Evolutionary conservation across 768 basidiomycete genomes (phyloP), one percentile per base, ranked within the genome.

Genomic region (Tulasnella sp.): DNA sequence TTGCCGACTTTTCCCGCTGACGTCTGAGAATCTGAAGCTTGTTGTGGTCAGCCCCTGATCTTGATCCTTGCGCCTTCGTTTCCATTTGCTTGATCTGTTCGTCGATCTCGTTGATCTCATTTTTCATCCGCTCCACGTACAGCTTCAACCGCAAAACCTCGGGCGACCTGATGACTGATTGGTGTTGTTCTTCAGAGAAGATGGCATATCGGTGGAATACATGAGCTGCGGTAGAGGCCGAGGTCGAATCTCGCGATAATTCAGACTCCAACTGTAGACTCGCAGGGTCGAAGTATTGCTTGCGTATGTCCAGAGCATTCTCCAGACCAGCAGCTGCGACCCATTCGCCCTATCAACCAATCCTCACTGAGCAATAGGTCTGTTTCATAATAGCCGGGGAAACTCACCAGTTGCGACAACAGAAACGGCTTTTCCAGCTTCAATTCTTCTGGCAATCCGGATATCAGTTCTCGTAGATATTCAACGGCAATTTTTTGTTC

Each of bases 271-370:
- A 39, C 25, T 71, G 58, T 1, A 57, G 40, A 2, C 72, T 69
- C 0, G 90, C 86, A 0, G 72, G 71, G 15, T 74, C 68, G 61
- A 98, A 98, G 62, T 77, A 92, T 3, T 72, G 69, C 0, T 67
- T 60, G 55, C 75, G 74, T 46, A 95, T 89, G 25, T 79, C 74
- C 13, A 72, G 69, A 0, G 90, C 79, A 41, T 83, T 83, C 58
- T 83, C 80, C 24, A 93, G 63, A 53, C 83, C 84, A 1, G 95
- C 90, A 59, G 86, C 79, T 5, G 87, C 76, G 20, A 77, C 81
- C 95, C 95, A 99, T 9, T 81, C 72, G 8, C 93, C 95, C 90
- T 96, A 56, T 48, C 29, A n/a, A n/a, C n/a, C n/a, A n/a, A n/a
- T n/a, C n/a, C n/a, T n/a, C n/a, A n/a, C n/a, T n/a, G n/a, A n/a